Base-by-base conservation (phyloP, 495 filamentous ascomycete genomes). In the Annulohypoxylon bovei region DNA sequence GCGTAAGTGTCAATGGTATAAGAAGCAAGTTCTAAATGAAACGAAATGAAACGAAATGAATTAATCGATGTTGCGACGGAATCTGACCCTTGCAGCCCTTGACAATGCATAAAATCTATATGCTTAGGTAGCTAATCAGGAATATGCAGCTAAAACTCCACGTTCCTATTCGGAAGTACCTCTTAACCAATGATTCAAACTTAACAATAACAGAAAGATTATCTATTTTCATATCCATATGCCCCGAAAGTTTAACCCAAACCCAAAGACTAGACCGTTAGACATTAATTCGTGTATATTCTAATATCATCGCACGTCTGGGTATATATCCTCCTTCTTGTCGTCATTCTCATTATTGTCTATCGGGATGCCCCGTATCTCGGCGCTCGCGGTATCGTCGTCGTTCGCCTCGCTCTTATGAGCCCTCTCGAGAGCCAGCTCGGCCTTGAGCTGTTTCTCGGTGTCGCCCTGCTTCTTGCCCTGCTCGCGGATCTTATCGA, bases 401-500 rank as follows among this genome's bases (percentile, higher is more conserved):
- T 73, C 74, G 22, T 72, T 62, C 6, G 69, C 73, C 54, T 78
- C 74, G 65, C 70, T 76, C 62, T 70, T 55, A 2, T 70, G 59
- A 25, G 61, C 70, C 16, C 75, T 67, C 30, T 78, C 75, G 59
- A 76, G 68, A 12, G 67, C 62, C 14, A 44, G 64, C 70, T 77
- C 66, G 18, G 74, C 74, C 67, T 81, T 79, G 37, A 75, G 58
- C 35, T 82, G 81, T 67, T 86, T 84, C 63, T 85, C 83, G 58
- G 82, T 83, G 66, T 84, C 77, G 70, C 84, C 87, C 53, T 85
- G 82, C 80, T 90, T 91, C 78, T 87, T 73, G 18, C 72, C 75
- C 27, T 47, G 64, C 50, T 57, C 59, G 16, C 72, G 81, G 50
- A 93, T 85, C 76, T 90, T 89, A 65, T 88, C 84, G 79, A 94